Evolutionary conservation across 1,284 basidiomycete species (phyloP).

Genomic region (Rhodotorula sp.): DNA sequence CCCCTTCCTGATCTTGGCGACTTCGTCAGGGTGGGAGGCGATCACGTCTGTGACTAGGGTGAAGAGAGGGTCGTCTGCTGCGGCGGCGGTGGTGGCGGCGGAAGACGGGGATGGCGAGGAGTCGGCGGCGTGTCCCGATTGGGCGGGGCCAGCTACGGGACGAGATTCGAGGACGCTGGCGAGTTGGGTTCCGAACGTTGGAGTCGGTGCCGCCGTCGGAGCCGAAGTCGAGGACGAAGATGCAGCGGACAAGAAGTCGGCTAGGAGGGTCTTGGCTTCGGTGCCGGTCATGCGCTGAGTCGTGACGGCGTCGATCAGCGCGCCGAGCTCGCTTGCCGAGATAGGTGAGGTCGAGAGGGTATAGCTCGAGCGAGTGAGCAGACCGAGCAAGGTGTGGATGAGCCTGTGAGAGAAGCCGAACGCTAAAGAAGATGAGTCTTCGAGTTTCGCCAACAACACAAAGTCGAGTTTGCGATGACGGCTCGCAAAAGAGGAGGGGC

Average conservation of each 20-base stretch:
- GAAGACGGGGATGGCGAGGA: conserved; percentile 19
- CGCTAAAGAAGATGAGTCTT: background rate
- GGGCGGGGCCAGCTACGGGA: background rate
- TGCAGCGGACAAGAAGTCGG: conserved; percentile 35
- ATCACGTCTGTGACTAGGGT: conserved; percentile 9
- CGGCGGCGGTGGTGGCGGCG: background rate
- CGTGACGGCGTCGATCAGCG: conserved; percentile 70
- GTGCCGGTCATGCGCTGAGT: conserved; percentile 32
- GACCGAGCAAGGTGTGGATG: conserved; percentile 77
- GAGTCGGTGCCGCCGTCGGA: background rate
- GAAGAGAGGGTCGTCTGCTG: conserved; percentile 42
- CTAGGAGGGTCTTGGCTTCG: conserved; percentile 47
- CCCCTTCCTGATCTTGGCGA: conserved; percentile 66
- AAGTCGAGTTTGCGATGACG: too few species aligned
- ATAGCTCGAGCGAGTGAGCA: conserved; percentile 62
- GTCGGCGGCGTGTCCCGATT: too few species aligned
- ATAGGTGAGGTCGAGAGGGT: conserved; percentile 65
- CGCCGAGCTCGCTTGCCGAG: conserved; percentile 64
- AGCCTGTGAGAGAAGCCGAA: conserved; percentile 59
- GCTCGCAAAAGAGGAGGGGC: background rate
- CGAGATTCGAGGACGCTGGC: background rate
- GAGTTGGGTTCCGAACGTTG: background rate
- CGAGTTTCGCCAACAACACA: too few species aligned
- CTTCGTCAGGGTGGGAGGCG: conserved; percentile 58
- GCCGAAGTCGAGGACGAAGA: background rate